Evolutionary conservation across 148 eudicot species (phyloP).

Genomic region (Chenopodium quinoa): DNA sequence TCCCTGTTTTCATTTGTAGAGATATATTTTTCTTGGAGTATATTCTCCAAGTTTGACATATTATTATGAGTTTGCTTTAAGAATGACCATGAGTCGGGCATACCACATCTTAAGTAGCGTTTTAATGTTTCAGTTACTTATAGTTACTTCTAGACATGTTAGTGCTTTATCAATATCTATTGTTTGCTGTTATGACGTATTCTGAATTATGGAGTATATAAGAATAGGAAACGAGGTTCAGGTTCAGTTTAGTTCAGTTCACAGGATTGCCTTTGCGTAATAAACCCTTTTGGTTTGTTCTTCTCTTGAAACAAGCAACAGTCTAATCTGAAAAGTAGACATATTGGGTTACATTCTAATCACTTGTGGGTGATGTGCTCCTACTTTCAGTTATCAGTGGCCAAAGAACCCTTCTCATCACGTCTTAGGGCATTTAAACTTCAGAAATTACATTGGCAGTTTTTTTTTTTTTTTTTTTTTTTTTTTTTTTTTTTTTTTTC

Average conservation of each 20-base stretch:
- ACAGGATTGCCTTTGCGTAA: not conserved
- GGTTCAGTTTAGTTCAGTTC: no score
- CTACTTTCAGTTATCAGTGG: not conserved
- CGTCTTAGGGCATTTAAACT: not conserved
- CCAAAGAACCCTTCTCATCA: not conserved
- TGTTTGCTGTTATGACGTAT: not conserved
- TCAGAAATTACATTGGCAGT: not conserved
- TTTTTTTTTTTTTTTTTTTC: not conserved
- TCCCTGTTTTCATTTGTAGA: not conserved
- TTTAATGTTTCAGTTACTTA: not conserved
- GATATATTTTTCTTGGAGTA: not conserved
- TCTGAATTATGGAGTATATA: not conserved
- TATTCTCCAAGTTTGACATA: not conserved
- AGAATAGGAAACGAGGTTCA: not conserved
- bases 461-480: not conserved
- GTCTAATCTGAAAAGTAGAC: not conserved
- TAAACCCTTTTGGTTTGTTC: not conserved
- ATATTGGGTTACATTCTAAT: not conserved
- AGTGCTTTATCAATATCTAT: not conserved
- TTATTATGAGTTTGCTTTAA: not conserved
- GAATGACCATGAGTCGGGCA: not conserved
- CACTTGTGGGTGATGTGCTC: not conserved
- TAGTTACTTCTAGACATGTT: not conserved
- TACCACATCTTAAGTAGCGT: not conserved
- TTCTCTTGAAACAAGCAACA: not conserved